These are phyloP conservation scores for Stentor roeselii DNA, from an alignment of 73 alveolate genomes.

Conservation along the genomic window DNA sequence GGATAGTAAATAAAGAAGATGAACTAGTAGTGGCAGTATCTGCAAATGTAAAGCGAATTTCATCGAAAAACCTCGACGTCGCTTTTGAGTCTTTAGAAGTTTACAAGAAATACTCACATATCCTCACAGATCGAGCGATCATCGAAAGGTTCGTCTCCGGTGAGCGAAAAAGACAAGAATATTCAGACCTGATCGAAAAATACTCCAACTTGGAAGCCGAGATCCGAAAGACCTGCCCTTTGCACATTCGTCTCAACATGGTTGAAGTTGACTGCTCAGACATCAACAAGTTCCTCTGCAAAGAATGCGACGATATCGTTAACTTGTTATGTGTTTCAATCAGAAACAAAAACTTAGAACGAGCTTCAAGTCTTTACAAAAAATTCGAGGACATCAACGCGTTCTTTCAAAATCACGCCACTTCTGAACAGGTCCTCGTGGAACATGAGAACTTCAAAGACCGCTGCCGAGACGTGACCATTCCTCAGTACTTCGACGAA, in stretches of 20 bases:
- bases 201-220: conserved; percentile 53
- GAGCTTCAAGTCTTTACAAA: conserved; percentile 43
- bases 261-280: conserved; percentile 77
- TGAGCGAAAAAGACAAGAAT: conserved; percentile 61
- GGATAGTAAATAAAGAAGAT: conserved; percentile 83
- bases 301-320: conserved; percentile 67
- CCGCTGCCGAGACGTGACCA: conserved; percentile 54
- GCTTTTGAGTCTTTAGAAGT: conserved; percentile 62
- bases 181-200: conserved; percentile 48
- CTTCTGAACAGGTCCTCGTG: conserved; percentile 61
- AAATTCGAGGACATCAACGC: conserved; percentile 53
- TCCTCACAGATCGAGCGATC: conserved; percentile 71
- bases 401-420: conserved; percentile 57
- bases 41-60: conserved; percentile 61
- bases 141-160: conserved; percentile 57
- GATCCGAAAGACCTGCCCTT: conserved; percentile 71
- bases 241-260: conserved; percentile 79
- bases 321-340: conserved; percentile 50
- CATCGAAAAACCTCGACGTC: conserved; percentile 63
- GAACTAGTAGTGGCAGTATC: conserved; percentile 68
- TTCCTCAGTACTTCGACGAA: conserved; percentile 44
- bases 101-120: conserved; percentile 72
- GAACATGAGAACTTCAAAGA: conserved; percentile 71
- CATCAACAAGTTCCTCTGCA: conserved; percentile 59
- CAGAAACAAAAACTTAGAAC: conserved; percentile 44